Base-by-base conservation (phyloP, 176 grass and related monocot species). In the Poa annua region DNA sequence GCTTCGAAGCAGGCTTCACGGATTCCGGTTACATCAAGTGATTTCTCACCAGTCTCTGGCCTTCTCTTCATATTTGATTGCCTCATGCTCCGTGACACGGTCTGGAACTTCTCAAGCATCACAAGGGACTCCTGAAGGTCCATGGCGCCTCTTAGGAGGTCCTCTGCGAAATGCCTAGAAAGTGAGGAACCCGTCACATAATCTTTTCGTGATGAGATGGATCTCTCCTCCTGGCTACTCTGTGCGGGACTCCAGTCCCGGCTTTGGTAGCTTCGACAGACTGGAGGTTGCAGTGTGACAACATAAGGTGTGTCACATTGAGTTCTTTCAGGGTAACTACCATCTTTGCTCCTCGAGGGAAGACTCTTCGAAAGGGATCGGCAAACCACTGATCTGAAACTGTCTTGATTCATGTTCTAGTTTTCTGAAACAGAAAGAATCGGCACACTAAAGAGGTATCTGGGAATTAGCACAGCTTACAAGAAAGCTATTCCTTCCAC, bases 361-460 rank as follows among this genome's bases (percentile, higher is more conserved):
- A 69, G 79, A 56, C 48, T 84, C 85, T 89, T 97, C 71, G 92
- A 89, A 81, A 97, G 89, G 57, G 95, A 97, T 86, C 92, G 88
- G 76, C 89, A 88, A 85, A 97, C 92, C 75, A 88, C 88, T 83
- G 90, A 91, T 80, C 84, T 97, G 72, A 97, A 91, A 84, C 80
- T 94, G 82, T 91, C 92, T 66, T 92, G 95, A 89, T 92, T 75
- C 95, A 97, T 97, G 6, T 71, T 84, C 52, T 86, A 44, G 81
- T 77, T 74, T 71, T 69, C 74, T 87, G 75, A 34, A 81, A 41
- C 11, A 64, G 64, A 52, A 33, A 73, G 33, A 89, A 51, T 53
- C 62, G 45, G 48, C 48, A 39, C 25, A 90, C 14, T 76, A 12
- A 77, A 19, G 42, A 62, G 78, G 52, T 64, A 72, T 39, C 44